These are phyloP conservation scores for Zangia roseola DNA, from an alignment of 768 basidiomycete genomes.

Conservation along the genomic window DNA sequence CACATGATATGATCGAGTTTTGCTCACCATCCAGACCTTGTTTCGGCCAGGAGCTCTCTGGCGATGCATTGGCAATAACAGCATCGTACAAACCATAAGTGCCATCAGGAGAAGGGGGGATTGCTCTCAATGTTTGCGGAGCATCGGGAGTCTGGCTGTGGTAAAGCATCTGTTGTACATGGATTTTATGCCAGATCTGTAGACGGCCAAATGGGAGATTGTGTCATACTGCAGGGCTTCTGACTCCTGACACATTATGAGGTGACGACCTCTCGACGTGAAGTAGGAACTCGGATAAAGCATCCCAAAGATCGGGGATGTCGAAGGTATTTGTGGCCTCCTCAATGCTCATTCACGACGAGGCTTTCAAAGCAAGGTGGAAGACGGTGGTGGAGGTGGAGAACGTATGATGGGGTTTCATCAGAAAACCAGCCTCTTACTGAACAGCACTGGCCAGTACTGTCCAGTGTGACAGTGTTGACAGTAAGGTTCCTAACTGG, in stretches of 20 bases:
- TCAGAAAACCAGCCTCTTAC: no score
- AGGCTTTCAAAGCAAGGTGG: not conserved
- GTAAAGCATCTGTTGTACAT: not conserved
- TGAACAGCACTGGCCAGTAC: no score
- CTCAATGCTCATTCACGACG: not conserved
- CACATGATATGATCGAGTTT: no score
- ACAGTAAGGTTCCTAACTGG: no score
- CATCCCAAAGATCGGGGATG: not conserved
- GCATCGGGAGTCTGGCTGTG: slow-evolving; percentile 9
- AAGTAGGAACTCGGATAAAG: not conserved
- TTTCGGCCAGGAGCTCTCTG: slow-evolving; percentile 7
- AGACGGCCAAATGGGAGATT: not conserved
- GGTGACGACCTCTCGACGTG: no score
- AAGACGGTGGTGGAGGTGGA: not conserved
- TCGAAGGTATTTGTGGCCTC: not conserved
- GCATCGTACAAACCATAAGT: slow-evolving; percentile 9
- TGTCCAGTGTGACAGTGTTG: no score
- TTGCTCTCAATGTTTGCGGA: slow-evolving; percentile 3
- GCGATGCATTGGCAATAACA: slow-evolving; percentile 9
- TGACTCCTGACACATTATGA: no score
- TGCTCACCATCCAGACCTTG: not conserved
- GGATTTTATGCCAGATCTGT: slow-evolving; percentile 1
- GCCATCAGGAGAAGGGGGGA: slow-evolving; percentile 5
- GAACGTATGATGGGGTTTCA: not conserved
- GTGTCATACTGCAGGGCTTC: no score